Evolutionary conservation across 192 early-diverging fungal genomes (phyloP).

Genomic region (Coemansia sp.): DNA sequence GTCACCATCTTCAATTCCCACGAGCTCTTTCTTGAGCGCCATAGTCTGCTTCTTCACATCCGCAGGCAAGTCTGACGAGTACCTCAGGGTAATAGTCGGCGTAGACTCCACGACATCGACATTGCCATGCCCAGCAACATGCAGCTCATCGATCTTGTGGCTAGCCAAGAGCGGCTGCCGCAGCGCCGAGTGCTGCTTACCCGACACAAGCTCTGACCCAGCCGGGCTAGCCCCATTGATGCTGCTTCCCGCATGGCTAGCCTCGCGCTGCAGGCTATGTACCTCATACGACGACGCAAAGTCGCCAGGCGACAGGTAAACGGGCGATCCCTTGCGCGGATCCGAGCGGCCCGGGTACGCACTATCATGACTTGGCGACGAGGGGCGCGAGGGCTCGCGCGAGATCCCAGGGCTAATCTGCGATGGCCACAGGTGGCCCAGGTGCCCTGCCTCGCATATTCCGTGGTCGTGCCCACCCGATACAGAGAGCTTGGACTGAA

Average conservation of each 20-base stretch:
- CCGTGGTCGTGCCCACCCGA: slow-evolving; percentile 44
- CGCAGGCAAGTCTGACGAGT: slow-evolving; percentile 45
- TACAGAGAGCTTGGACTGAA: slow-evolving; percentile 40
- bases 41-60: slow-evolving; percentile 47
- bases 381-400: slow-evolving; percentile 34
- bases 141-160: slow-evolving; percentile 48
- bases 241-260: not conserved
- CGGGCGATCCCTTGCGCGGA: slow-evolving; percentile 50
- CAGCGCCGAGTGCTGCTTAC: slow-evolving; percentile 9
- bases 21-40: slow-evolving; percentile 53
- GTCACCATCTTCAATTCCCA: slow-evolving; percentile 43
- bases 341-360: slow-evolving; percentile 34
- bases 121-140: slow-evolving; percentile 44
- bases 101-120: slow-evolving; percentile 50
- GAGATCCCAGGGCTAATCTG: slow-evolving; percentile 48
- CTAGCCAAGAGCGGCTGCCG: slow-evolving; percentile 37
- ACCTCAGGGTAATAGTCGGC: slow-evolving; percentile 47
- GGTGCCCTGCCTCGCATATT: slow-evolving; percentile 12
- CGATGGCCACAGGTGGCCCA: slow-evolving; percentile 49
- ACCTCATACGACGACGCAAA: slow-evolving; percentile 47
- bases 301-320: slow-evolving; percentile 46
- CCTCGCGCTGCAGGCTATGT: slow-evolving; percentile 23
- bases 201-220: not conserved
- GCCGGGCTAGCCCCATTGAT: not conserved
- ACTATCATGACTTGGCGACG: slow-evolving; percentile 16